These are phyloP conservation scores for Leccinum rimulosum DNA, from an alignment of 768 basidiomycete species.

Conservation along the genomic window DNA sequence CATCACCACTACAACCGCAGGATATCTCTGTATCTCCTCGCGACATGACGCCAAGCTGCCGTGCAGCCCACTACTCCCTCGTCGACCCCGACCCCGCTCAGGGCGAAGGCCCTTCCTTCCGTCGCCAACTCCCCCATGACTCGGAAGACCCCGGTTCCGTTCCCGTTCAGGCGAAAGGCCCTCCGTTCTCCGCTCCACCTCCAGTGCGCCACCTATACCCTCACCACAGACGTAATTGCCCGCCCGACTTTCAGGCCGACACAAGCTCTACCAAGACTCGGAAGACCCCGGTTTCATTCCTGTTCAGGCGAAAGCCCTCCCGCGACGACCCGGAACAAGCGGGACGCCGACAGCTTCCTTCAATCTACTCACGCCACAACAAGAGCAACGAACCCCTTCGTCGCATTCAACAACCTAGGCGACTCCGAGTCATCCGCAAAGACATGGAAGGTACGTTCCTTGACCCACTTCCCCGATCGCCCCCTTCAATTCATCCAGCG, in stretches of 20 bases:
- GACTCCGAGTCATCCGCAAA: no score
- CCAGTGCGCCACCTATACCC: constrained; percentile 36
- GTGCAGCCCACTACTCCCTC: constrained; percentile 29
- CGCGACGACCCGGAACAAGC: constrained; percentile 29
- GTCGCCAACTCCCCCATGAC: constrained; percentile 47
- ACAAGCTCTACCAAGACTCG: constrained; percentile 37
- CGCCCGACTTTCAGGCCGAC: constrained; percentile 29
- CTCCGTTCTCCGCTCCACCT: constrained; percentile 38
- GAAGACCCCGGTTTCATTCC: constrained; percentile 51
- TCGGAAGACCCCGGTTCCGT: constrained; percentile 41
- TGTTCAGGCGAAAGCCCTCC: constrained; percentile 42
- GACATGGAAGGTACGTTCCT: no score
- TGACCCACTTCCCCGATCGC: no score
- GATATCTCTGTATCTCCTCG: constrained; percentile 35
- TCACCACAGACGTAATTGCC: no score
- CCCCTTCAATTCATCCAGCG: no score
- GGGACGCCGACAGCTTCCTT: no score
- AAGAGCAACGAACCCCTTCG: no score
- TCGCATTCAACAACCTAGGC: no score
- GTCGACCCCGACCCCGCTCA: no score
- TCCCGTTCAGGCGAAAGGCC: constrained; percentile 50
- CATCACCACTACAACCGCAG: constrained; percentile 32
- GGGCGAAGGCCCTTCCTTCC: no score
- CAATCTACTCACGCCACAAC: no score
- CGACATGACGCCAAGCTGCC: constrained; percentile 35